phyloP scores from a whole-genome alignment of 257 asterid species.

The Solanum medicagineum region DNA sequence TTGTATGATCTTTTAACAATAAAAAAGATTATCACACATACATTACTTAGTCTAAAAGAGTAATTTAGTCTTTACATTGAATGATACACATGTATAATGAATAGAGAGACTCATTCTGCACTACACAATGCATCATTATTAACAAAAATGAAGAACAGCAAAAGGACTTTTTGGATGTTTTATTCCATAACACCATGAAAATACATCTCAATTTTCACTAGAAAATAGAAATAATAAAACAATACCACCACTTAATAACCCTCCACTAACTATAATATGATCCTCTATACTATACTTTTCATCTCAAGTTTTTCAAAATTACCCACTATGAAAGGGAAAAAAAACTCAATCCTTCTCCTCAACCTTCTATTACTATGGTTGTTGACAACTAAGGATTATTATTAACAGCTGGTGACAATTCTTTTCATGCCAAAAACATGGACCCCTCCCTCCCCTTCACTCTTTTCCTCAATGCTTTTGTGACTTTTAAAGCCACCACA shows the following conservation, averaged over 20 bases:
- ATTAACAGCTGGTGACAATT: conserved; percentile 27
- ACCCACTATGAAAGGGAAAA: neutral
- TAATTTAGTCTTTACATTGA: neutral
- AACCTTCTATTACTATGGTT: conserved; percentile 3
- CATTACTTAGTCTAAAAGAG: neutral
- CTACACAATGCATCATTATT: neutral
- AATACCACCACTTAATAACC: neutral
- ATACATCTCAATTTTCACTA: neutral
- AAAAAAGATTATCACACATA: neutral
- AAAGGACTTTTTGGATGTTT: neutral
- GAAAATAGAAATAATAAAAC: neutral
- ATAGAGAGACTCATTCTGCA: neutral
- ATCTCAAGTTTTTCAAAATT: neutral
- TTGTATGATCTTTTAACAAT: neutral
- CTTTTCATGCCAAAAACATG: conserved; percentile 24
- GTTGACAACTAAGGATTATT: neutral
- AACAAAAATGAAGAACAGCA: neutral
- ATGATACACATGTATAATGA: neutral
- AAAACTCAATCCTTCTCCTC: neutral
- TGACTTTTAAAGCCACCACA: neutral
- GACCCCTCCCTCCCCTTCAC: neutral
- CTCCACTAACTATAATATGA: neutral
- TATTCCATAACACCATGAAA: neutral
- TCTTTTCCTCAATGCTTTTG: neutral
- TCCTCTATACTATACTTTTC: neutral